phyloP scores from a whole-genome alignment of 1,284 basidiomycete species.

The Papiliotrema nemorosa region DNA sequence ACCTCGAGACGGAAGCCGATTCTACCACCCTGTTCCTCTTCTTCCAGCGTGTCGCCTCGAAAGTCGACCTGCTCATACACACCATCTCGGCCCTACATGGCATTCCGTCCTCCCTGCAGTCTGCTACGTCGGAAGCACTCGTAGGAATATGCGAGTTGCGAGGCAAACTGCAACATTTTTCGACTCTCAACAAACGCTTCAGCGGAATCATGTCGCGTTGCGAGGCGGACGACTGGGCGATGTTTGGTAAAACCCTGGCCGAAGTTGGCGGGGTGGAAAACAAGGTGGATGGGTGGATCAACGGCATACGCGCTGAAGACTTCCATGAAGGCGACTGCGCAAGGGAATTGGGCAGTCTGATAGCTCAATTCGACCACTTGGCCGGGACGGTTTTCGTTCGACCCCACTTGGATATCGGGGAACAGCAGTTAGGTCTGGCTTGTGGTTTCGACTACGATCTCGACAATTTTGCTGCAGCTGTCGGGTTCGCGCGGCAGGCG shows the following conservation, averaged over 20 bases:
- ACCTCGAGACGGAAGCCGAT: slow-evolving; percentile 78
- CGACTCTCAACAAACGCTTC: slow-evolving; percentile 80
- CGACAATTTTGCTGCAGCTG: slow-evolving; percentile 84
- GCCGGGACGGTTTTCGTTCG: slow-evolving; percentile 76
- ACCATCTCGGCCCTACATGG: slow-evolving; percentile 76
- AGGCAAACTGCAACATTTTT: slow-evolving; percentile 71
- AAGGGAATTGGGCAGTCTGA: slow-evolving; percentile 77
- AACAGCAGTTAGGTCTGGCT: slow-evolving; percentile 79
- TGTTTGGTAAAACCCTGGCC: slow-evolving; percentile 73
- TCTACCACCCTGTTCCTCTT: slow-evolving; percentile 83
- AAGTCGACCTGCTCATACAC: slow-evolving; percentile 76
- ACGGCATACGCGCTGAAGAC: slow-evolving; percentile 75
- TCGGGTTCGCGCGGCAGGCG: slow-evolving; percentile 80
- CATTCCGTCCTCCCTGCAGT: slow-evolving; percentile 75
- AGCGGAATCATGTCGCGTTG: slow-evolving; percentile 72
- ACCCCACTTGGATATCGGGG: slow-evolving; percentile 78
- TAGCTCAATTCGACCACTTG: slow-evolving; percentile 86
- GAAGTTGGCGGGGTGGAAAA: slow-evolving; percentile 87
- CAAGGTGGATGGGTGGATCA: slow-evolving; percentile 85
- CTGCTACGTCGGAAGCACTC: slow-evolving; percentile 69
- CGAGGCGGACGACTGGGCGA: slow-evolving; percentile 76
- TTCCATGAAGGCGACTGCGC: slow-evolving; percentile 91
- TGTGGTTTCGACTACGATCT: slow-evolving; percentile 80
- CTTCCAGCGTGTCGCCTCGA: slow-evolving; percentile 79
- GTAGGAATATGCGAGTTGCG: slow-evolving; percentile 90